These are phyloP conservation scores for Kwoniella sp. DNA, from an alignment of 768 basidiomycete species.

Conservation along the genomic window DNA sequence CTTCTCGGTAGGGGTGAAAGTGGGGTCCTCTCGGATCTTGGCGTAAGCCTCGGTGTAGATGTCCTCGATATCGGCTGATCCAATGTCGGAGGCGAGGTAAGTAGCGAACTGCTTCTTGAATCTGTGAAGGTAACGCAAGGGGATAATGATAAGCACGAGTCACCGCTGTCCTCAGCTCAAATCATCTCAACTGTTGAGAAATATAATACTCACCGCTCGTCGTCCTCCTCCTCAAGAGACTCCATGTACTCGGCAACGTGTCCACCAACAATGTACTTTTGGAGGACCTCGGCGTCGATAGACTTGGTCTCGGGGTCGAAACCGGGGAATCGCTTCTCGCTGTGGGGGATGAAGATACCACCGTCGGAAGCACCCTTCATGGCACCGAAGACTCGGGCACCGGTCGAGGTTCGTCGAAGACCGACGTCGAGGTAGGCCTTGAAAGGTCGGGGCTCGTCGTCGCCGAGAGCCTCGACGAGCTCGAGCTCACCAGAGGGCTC, in stretches of 20 bases:
- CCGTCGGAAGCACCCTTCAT: constrained; percentile 98
- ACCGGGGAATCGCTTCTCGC: constrained; percentile 96
- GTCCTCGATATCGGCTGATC: constrained; percentile 96
- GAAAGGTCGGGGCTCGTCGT: constrained; percentile 97
- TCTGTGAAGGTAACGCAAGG: constrained; percentile 57
- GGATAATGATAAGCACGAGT: background rate
- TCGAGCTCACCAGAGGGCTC: constrained; percentile 86
- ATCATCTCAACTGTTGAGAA: background rate
- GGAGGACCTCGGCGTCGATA: constrained; percentile 89
- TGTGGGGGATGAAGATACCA: constrained; percentile 97
- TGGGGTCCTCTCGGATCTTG: constrained; percentile 92
- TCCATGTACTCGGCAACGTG: constrained; percentile 99
- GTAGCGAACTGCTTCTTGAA: constrained; percentile 97
- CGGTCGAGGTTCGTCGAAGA: constrained; percentile 95
- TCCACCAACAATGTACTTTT: constrained; percentile 96
- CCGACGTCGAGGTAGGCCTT: constrained; percentile 98
- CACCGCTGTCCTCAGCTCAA: background rate
- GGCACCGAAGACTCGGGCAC: constrained; percentile 95
- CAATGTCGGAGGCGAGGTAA: constrained; percentile 92
- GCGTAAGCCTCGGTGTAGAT: constrained; percentile 90
- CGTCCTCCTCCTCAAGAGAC: constrained; percentile 97
- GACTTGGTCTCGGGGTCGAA: constrained; percentile 90
- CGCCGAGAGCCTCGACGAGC: constrained; percentile 82
- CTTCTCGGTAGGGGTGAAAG: constrained; percentile 87
- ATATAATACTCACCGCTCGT: constrained; percentile 69